Conservation (phyloP, 305 asterid species). For the Plantago lanceolata region DNA sequence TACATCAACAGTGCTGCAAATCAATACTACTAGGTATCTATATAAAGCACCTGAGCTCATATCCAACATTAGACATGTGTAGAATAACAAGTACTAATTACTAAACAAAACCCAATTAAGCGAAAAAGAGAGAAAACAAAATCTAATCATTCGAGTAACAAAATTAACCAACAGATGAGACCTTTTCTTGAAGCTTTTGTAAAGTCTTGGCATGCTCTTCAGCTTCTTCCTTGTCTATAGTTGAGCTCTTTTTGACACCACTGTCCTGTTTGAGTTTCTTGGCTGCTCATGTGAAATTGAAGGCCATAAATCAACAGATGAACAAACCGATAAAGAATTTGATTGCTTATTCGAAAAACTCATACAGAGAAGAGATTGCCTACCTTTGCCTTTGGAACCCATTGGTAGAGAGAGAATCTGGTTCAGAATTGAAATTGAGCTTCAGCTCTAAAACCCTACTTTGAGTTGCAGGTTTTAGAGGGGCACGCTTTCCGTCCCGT, state of each 20-base stretch:
- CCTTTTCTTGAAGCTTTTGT: constrained; percentile 62
- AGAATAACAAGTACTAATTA: not conserved
- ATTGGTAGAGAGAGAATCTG: constrained; percentile 6
- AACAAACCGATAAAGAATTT: not conserved
- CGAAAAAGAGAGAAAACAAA: not conserved
- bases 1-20: no score
- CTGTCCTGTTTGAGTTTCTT: constrained; percentile 23
- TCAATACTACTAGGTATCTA: not conserved
- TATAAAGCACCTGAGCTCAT: not conserved
- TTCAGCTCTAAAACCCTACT: no score
- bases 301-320: not conserved
- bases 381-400: constrained; percentile 32
- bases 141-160: not conserved
- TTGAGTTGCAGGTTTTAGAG: no score
- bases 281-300: constrained; percentile 25
- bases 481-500: no score
- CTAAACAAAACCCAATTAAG: not conserved
- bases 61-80: not conserved
- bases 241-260: not conserved
- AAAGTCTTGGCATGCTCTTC: constrained; percentile 44
- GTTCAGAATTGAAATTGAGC: no score
- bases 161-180: constrained; percentile 2
- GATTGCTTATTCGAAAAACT: not conserved
- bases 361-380: not conserved
- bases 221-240: constrained; percentile 41